These are phyloP conservation scores for Ophiosphaerella narmari DNA, from an alignment of 2,329 filamentous ascomycete genomes.

Conservation along the genomic window DNA sequence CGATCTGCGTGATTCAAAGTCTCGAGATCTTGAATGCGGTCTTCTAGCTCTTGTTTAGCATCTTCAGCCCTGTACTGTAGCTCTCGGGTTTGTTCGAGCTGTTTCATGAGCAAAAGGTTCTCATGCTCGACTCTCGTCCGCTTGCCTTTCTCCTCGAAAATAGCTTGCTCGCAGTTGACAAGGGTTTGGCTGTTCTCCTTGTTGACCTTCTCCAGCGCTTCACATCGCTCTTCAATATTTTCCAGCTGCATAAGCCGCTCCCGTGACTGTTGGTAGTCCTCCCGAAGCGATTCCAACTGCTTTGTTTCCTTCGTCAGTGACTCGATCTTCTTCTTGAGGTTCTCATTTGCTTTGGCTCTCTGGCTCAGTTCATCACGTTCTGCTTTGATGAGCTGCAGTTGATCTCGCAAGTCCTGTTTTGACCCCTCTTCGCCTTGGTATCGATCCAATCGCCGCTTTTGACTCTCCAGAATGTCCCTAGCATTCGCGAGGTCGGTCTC, in stretches of 20 bases:
- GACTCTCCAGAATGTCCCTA: slow-evolving; percentile 51
- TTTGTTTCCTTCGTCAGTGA: slow-evolving; percentile 55
- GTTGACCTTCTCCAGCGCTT: slow-evolving; percentile 55
- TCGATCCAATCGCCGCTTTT: slow-evolving; percentile 52
- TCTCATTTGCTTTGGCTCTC: slow-evolving; percentile 57
- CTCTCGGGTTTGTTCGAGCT: slow-evolving; percentile 54
- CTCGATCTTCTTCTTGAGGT: slow-evolving; percentile 59
- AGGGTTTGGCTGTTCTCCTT: slow-evolving; percentile 57
- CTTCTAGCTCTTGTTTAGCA: slow-evolving; percentile 53
- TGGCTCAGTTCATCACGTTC: slow-evolving; percentile 56
- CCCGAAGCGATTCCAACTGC: slow-evolving; percentile 47
- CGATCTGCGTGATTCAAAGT: slow-evolving; percentile 34
- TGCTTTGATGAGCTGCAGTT: slow-evolving; percentile 54
- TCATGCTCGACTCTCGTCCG: slow-evolving; percentile 55
- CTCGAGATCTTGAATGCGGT: slow-evolving; percentile 50
- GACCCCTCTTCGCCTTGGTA: slow-evolving; percentile 48
- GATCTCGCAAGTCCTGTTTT: slow-evolving; percentile 56
- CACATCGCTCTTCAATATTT: slow-evolving; percentile 50
- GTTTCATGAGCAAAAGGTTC: slow-evolving; percentile 52
- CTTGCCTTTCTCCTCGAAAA: slow-evolving; percentile 56
- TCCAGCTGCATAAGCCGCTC: slow-evolving; percentile 54
- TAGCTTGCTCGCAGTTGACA: slow-evolving; percentile 56
- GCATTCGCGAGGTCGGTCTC: slow-evolving; percentile 53
- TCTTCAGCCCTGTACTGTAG: slow-evolving; percentile 55
- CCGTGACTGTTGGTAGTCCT: slow-evolving; percentile 51